These are phyloP conservation scores for Phialophora macrospora DNA, from an alignment of 2,329 filamentous ascomycete genomes.

Conservation along the genomic window DNA sequence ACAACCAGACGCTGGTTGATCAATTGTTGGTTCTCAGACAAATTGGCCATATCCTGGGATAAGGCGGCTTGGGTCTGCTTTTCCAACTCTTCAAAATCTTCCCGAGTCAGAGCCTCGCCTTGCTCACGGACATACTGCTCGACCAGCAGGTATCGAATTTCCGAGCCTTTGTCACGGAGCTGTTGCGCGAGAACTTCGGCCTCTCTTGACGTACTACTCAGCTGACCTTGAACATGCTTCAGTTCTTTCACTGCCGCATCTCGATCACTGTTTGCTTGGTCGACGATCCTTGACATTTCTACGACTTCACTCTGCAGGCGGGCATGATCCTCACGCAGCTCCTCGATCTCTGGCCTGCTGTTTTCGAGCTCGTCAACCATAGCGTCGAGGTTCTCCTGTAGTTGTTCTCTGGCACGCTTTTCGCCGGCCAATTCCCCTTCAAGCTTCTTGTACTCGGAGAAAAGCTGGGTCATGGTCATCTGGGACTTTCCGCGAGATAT, in stretches of 20 bases:
- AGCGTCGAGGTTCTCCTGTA: conserved; percentile 78
- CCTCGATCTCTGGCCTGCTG: conserved; percentile 84
- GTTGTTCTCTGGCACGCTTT: conserved; percentile 73
- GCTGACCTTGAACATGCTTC: conserved; percentile 76
- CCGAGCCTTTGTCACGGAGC: conserved; percentile 83
- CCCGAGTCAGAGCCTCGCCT: conserved; percentile 75
- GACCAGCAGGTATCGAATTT: conserved; percentile 88
- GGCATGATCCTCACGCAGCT: conserved; percentile 79
- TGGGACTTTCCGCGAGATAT: conserved; percentile 61
- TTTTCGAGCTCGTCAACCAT: conserved; percentile 84
- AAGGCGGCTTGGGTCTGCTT: conserved; percentile 55
- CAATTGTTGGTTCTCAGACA: conserved; percentile 83
- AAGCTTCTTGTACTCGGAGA: conserved; percentile 64
- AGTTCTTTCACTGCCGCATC: conserved; percentile 78
- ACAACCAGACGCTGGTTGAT: conserved; percentile 89
- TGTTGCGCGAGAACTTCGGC: conserved; percentile 81
- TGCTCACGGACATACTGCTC: conserved; percentile 83
- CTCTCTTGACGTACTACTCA: conserved; percentile 67
- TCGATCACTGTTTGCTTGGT: conserved; percentile 78
- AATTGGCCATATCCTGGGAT: conserved; percentile 74
- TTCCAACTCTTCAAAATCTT: conserved; percentile 77
- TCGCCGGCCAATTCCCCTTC: conserved; percentile 74
- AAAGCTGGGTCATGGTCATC: conserved; percentile 66
- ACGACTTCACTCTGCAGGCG: conserved; percentile 79
- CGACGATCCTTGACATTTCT: conserved; percentile 81